These are phyloP conservation scores for Enterospora canceri DNA, from an alignment of 371 early-diverging fungal genomes.

Conservation along the genomic window DNA sequence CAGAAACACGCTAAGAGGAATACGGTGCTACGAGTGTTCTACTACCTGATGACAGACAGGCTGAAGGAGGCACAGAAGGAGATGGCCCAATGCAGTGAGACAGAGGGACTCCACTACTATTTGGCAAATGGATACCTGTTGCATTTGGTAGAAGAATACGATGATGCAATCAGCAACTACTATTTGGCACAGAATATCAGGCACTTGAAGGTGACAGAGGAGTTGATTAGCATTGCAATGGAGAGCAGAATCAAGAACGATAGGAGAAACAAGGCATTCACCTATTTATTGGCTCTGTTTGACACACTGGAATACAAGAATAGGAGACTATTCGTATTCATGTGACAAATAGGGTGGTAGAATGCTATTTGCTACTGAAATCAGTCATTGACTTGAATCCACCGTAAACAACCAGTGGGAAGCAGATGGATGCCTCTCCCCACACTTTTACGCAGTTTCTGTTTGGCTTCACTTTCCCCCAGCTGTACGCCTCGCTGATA, in stretches of 20 bases:
- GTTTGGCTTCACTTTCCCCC: slow-evolving; percentile 87
- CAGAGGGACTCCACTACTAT: slow-evolving; percentile 9
- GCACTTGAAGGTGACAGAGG: slow-evolving; percentile 12
- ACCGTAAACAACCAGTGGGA: slow-evolving; percentile 57
- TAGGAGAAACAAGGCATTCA: slow-evolving; percentile 23
- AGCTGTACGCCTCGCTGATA: slow-evolving; percentile 92
- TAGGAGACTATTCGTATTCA: no score
- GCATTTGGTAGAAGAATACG: slow-evolving; percentile 33
- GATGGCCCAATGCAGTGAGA: background rate
- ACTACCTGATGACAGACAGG: slow-evolving; percentile 9
- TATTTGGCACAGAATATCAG: slow-evolving; percentile 11
- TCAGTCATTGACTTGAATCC: slow-evolving; percentile 13
- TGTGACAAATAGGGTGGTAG: background rate
- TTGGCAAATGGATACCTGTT: slow-evolving; percentile 35
- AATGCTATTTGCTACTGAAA: background rate
- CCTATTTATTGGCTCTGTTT: slow-evolving; percentile 31
- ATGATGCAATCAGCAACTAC: slow-evolving; percentile 33
- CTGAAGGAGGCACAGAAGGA: slow-evolving; percentile 3
- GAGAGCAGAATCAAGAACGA: slow-evolving; percentile 15
- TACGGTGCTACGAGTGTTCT: background rate
- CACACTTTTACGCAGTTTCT: slow-evolving; percentile 79
- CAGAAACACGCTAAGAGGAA: background rate
- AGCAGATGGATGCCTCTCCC: slow-evolving; percentile 83
- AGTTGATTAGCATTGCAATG: slow-evolving; percentile 25
- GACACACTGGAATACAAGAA: no score